Base-by-base conservation (phyloP, 176 grass and related monocot genomes). In the Zea luxurians region DNA sequence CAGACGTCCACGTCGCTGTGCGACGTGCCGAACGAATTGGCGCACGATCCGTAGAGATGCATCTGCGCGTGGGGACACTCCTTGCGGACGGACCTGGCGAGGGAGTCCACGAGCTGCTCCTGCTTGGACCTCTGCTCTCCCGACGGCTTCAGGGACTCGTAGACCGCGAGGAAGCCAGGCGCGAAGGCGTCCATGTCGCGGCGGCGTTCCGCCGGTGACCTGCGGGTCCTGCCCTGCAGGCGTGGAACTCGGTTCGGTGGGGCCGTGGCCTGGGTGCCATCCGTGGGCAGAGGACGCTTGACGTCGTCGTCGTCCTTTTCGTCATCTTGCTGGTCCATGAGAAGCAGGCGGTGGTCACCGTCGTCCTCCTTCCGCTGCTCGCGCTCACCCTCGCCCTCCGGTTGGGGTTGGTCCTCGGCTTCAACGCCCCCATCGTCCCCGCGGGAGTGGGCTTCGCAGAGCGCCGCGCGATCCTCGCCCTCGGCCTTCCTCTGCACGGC, bases 41-140 rank as follows among this genome's bases (percentile, higher is more conserved):
- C 84, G 36, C 90, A 93, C 6, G 90, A 93, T 40, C 87, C 90
- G 41, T 87, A 93, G 53, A 93, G 87, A 49, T 93, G 87, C 58
- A 89, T 47, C 90, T 72, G 69, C 43, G 82, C 84, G 9, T 80
- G 4, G 9, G 84, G 84, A 87, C 87, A 93, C 44, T 93, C 81
- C 75, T 79, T 85, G 73, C 37, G 72, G 61, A 93, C 67, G 36
- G 37, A 76, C 21, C 57, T 82, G 0, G 37, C 2, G 1, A 93
- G 81, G 3, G 69, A 93, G n/a, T 66, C 62, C 16, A 89, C 7
- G 0, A 93, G 81, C 71, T 62, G 81, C 4, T 81, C 66, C 76
- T 93, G 81, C 43, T 82, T 93, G 6, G 57, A 54, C 21, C 9
- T 87, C 35, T 87, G 83, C 16, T 79, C 73, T 11, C 79, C 81